Conservation (phyloP, 345 rosid genomes). For the Salix brachista region DNA sequence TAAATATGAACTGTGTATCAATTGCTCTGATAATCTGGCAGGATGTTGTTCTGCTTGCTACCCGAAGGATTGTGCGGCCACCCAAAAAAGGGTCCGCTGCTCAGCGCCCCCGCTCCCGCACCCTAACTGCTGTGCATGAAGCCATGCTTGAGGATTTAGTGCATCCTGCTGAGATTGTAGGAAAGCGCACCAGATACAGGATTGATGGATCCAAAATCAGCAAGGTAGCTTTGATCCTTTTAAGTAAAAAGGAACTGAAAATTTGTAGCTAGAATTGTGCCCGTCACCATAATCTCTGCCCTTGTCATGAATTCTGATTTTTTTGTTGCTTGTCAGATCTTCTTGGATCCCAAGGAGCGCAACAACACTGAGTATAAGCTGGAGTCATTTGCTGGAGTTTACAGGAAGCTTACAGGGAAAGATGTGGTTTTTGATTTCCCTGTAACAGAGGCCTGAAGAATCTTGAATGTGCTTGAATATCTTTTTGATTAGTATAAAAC, state of each 20-base stretch:
- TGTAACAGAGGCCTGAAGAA: conserved; percentile 30
- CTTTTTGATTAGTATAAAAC: background rate
- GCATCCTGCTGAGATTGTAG: conserved; percentile 91
- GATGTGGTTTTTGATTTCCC: conserved; percentile 80
- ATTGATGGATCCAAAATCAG: conserved; percentile 79
- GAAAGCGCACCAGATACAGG: conserved; percentile 69
- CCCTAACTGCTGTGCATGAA: conserved; percentile 2
- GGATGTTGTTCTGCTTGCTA: conserved; percentile 6
- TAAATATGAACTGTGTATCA: background rate
- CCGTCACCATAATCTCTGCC: background rate
- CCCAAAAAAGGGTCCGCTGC: conserved; percentile 94
- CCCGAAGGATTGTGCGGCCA: conserved; percentile 46
- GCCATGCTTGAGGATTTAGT: conserved; percentile 61
- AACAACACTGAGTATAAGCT: conserved; percentile 72
- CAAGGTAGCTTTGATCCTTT: conserved; percentile 39
- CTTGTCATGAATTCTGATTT: background rate
- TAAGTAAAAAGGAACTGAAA: background rate
- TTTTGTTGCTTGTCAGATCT: conserved; percentile 34
- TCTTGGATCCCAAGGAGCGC: conserved; percentile 61
- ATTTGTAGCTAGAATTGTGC: background rate
- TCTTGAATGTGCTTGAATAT: background rate
- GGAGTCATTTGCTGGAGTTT: conserved; percentile 59
- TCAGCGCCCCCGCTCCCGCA: conserved; percentile 66
- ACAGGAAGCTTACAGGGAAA: conserved; percentile 72
- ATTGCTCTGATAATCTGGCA: background rate